Conservation (phyloP, 495 filamentous ascomycete species). For the Penicillium fimorum region DNA sequence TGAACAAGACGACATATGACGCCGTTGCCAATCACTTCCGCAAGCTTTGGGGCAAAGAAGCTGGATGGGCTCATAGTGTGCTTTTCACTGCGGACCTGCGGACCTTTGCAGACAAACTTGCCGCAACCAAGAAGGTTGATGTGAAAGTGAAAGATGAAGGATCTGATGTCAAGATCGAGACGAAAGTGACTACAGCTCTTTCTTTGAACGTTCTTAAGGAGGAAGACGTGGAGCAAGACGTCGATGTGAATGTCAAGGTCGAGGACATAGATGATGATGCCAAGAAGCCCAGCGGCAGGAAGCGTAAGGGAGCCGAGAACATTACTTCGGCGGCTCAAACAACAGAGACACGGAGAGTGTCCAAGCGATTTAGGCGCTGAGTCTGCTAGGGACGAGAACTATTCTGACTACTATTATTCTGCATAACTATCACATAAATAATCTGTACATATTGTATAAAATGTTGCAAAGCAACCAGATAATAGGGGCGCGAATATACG, state of each 20-base stretch:
- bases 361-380: constrained; percentile 36
- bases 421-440: neutral
- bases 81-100: constrained; percentile 92
- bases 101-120: constrained; percentile 69
- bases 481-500: neutral
- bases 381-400: neutral
- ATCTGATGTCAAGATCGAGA: constrained; percentile 29
- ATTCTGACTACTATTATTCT: neutral
- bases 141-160: constrained; percentile 33
- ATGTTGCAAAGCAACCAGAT: neutral
- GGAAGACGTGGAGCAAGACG: constrained; percentile 24
- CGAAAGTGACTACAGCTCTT: constrained; percentile 27
- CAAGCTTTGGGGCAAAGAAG: constrained; percentile 86
- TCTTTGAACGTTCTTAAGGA: constrained; percentile 28
- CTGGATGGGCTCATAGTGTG: constrained; percentile 96
- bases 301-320: constrained; percentile 19
- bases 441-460: neutral
- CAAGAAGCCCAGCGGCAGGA: constrained; percentile 17
- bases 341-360: constrained; percentile 36
- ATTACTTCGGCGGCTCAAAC: constrained; percentile 31
- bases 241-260: constrained; percentile 28
- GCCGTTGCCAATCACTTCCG: constrained; percentile 89
- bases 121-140: constrained; percentile 46
- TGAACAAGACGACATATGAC: constrained; percentile 86
- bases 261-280: constrained; percentile 18